Base-by-base conservation (phyloP, 2,329 filamentous ascomycete genomes). In the Stagonosporopsis chrysanthemi region DNA sequence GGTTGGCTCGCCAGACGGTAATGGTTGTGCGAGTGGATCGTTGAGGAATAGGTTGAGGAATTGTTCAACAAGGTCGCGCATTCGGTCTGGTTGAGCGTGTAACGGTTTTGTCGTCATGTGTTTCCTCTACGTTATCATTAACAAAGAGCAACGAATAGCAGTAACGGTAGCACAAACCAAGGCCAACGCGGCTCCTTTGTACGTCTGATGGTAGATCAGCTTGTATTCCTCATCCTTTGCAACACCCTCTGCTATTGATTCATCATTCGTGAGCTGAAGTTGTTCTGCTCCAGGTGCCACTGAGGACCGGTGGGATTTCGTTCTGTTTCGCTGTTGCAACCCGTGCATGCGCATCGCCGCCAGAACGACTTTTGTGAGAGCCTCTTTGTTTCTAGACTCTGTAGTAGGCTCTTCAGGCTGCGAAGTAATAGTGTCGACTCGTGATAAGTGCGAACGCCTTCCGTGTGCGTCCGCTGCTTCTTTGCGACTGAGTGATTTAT, bases 311-410 rank as follows among this genome's bases (percentile, higher is more conserved):
- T 67, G 63, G 6, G 67, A 68, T 38, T 67, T 71, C 39, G 48
- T 68, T 65, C 77, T 70, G 65, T 77, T 80, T 39, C 73, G 70
- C 56, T 81, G 80, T 33, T 80, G 77, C 8, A 82, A 58, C 1
- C 82, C 82, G 58, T 83, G 77, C 58, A 84, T 75, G 1, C 82
- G 80, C 81, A 84, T 82, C 4, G 80, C 82, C 6, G 82, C 79
- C 79, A 84, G 81, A 23, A 83, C 78, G 4, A 82, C 73, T n/a
- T 79, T 75, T 0, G 80, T 79, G 3, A 84, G 70, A 2, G 77
- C 67, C n/a, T 81, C 79, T 57, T 82, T 83, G 66, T 84, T 84
- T n/a, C 73, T 63, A 3, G 69, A 69, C 48, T 79, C 76, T 2
- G 67, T 72, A 0, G 70, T 73, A 2, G 72, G 69, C 24, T 76